Base-by-base conservation (phyloP, 1,284 basidiomycete species). In the Taiwanofungus camphoratus region DNA sequence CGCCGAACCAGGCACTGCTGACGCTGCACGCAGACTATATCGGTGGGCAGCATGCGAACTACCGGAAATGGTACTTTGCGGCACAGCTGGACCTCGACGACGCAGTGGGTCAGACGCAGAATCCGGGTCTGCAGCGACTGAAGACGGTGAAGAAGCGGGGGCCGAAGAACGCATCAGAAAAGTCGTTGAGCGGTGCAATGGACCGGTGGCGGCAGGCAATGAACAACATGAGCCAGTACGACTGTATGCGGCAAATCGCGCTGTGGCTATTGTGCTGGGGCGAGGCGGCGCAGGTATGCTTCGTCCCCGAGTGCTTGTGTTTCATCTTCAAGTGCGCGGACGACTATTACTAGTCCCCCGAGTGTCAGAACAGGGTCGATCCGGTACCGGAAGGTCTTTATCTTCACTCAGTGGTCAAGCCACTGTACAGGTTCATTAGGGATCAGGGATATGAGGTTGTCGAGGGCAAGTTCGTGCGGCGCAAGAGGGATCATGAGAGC, bases 271-370 rank as follows among this genome's bases (percentile, higher is more conserved):
- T 99, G 30, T 92, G 91, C 56, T 99, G 96, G 95, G 95, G 96
- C 52, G 96, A 99, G 66, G 95, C 92, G 0, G 96, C 95, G 8
- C 93, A 98, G 62, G 92, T 99, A 39, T 87, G 96, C 13, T 99
- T 98, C 66, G 81, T 92, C 32, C 95, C 96, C 18, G 95, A 99
- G 65, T 95, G 92, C 59, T 69, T 98, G 42, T 97, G 93, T 69
- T 99, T 97, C 77, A 95, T 99, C 68, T 99, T 99, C 87, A 98
- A 99, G 72, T 99, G 96, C 61, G 96, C 95, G 18, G 95, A 99
- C 64, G 95, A 99, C 68, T 99, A 97, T 67, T 99, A 99, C 67
- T 93, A 96, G 36, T 95, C 91, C 12, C 87, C 94, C n/a, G 96
- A 99, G 62, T 99, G 96, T 61, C 96, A 99, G 67, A 92, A 83